Conservation (phyloP, 2,329 filamentous ascomycete species). For the Monilinia fructigena region DNA sequence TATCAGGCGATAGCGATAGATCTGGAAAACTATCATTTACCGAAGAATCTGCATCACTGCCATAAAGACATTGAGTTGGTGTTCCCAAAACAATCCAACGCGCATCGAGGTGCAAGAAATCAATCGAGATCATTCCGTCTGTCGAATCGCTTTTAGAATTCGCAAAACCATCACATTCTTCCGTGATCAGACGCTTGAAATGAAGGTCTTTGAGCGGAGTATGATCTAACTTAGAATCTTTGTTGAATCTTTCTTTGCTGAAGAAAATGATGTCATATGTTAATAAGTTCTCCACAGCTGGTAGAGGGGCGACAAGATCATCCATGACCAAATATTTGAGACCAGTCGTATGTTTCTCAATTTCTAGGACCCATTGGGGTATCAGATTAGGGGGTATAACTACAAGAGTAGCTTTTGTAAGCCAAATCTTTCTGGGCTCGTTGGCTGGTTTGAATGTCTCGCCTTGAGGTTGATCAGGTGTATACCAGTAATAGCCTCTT, state of each 20-base stretch:
- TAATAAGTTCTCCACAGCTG: slow-evolving; percentile 56
- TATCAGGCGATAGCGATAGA: neutral
- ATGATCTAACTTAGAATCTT: slow-evolving; percentile 36
- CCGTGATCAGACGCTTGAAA: slow-evolving; percentile 86
- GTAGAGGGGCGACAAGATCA: slow-evolving; percentile 52
- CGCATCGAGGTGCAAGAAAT: slow-evolving; percentile 62
- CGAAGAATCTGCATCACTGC: slow-evolving; percentile 53
- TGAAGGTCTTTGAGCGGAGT: slow-evolving; percentile 70
- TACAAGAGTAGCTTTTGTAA: slow-evolving; percentile 71
- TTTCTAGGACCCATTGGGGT: slow-evolving; percentile 80
- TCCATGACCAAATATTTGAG: slow-evolving; percentile 66
- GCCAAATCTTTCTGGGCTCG: slow-evolving; percentile 52
- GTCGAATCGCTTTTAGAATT: slow-evolving; percentile 58
- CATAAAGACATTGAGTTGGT: slow-evolving; percentile 78
- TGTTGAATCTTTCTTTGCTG: slow-evolving; percentile 70
- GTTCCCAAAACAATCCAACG: slow-evolving; percentile 92
- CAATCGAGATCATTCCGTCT: slow-evolving; percentile 51
- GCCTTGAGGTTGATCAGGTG: slow-evolving; percentile 45
- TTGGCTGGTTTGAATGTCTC: slow-evolving; percentile 43
- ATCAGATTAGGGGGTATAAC: slow-evolving; percentile 82
- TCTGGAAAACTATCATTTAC: too few relatives aligned
- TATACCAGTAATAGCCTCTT: slow-evolving; percentile 58
- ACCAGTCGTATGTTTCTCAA: slow-evolving; percentile 69
- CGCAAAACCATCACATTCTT: slow-evolving; percentile 86
- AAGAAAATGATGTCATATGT: slow-evolving; percentile 76